These are phyloP conservation scores for Lepraria neglecta DNA, from an alignment of 495 filamentous ascomycete species.

Conservation along the genomic window DNA sequence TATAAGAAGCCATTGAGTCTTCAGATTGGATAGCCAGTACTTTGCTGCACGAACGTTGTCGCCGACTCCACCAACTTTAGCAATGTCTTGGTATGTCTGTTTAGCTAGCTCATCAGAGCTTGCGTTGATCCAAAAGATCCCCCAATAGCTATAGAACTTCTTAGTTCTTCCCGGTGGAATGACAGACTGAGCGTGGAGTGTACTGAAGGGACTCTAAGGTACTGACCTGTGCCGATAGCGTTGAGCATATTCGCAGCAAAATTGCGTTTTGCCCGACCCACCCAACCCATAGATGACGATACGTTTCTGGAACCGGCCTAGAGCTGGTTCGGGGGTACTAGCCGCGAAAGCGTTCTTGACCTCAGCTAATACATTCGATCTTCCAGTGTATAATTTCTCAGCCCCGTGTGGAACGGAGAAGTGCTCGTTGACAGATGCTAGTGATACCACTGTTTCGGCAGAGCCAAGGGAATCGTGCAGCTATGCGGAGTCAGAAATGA, in stretches of 20 bases:
- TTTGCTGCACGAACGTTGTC: slow-evolving; percentile 30
- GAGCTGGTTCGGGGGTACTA: neutral
- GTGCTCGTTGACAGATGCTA: slow-evolving; percentile 21
- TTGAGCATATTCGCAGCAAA: slow-evolving; percentile 33
- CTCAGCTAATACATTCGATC: slow-evolving; percentile 14
- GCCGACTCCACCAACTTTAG: slow-evolving; percentile 25
- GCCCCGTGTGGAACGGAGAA: slow-evolving; percentile 24
- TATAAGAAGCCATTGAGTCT: slow-evolving; percentile 33
- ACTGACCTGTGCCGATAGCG: slow-evolving; percentile 27
- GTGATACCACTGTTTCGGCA: neutral
- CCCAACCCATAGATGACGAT: slow-evolving; percentile 34
- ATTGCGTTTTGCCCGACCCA: slow-evolving; percentile 36
- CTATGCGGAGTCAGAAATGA: neutral
- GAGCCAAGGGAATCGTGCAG: slow-evolving; percentile 10
- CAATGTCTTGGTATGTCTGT: slow-evolving; percentile 29
- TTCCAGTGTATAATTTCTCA: slow-evolving; percentile 24
- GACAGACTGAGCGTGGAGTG: neutral
- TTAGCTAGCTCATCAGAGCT: slow-evolving; percentile 26
- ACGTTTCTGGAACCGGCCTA: slow-evolving; percentile 24
- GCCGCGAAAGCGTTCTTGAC: slow-evolving; percentile 10
- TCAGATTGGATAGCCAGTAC: slow-evolving; percentile 30
- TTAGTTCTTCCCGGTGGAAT: neutral
- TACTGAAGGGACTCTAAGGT: neutral
- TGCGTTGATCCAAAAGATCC: slow-evolving; percentile 31
- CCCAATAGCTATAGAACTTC: slow-evolving; percentile 29